Evolutionary conservation across 345 rosid species (phyloP).

Genomic region (Dipteronia sinensis): DNA sequence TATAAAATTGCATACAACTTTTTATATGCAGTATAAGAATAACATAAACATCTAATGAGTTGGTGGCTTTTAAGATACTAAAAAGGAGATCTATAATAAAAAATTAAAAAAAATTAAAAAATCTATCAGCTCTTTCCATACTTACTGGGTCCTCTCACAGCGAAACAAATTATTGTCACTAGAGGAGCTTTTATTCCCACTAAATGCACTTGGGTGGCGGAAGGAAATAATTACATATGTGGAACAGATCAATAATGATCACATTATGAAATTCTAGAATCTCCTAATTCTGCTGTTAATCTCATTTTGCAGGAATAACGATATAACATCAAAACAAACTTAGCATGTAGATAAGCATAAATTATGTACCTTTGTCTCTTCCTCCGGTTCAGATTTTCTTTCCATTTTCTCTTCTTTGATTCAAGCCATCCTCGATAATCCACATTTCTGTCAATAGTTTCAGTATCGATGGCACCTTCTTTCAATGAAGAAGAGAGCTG

Average conservation of each 20-base stretch:
- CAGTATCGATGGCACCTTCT: conserved; percentile 32
- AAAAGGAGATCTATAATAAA: background rate
- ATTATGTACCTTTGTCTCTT: conserved; percentile 72
- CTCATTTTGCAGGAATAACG: conserved; percentile 5
- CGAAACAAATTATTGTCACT: background rate
- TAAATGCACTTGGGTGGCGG: background rate
- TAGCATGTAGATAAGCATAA: conserved; percentile 5
- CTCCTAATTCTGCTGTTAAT: background rate
- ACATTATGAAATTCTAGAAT: background rate
- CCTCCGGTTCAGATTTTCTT: conserved; percentile 54
- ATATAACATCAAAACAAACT: conserved; percentile 9
- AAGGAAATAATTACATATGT: background rate
- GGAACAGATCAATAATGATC: background rate
- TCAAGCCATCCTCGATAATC: conserved; percentile 98
- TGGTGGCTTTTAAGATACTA: background rate
- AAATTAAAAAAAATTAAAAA: background rate
- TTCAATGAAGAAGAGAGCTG: conserved; percentile 36
- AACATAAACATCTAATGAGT: background rate
- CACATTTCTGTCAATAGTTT: conserved; percentile 62
- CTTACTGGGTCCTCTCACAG: background rate
- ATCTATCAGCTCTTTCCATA: background rate
- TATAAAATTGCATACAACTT: background rate
- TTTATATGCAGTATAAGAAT: background rate
- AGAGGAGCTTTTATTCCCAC: background rate
- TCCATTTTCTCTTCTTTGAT: conserved; percentile 89